Base-by-base conservation (phyloP, 495 filamentous ascomycete species). In the Xylaria acuta region DNA sequence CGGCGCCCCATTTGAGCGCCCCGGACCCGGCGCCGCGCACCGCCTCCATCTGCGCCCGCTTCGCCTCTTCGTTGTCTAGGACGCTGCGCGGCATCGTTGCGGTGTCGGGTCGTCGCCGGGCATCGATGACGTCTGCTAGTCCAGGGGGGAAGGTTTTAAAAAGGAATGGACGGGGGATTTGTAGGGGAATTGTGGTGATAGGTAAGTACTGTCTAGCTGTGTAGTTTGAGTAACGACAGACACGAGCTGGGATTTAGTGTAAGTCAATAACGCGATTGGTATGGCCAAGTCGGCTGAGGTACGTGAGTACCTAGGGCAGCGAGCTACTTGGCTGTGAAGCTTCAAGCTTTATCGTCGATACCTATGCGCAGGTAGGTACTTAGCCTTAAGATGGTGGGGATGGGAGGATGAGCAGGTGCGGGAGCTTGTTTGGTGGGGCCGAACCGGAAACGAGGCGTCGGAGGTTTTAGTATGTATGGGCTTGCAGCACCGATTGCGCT, bases 1-100 rank as follows among this genome's bases (percentile, higher is more conserved):
- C 87, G 38, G 86, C 75, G 36, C 92, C 92, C 89, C 89, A 93
- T 86, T 89, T 91, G 34, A 86, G 79, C 32, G 90, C 90, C 6
- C 91, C 91, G 49, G 80, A 73, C 8, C 85, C 76, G 18, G 88
- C 91, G 56, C 91, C 91, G 65, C 86, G 86, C 18, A 82, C 80
- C 41, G 89, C 91, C 75, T 89, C 88, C 85, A 87, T 89, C 20
- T 88, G 87, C 69, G 91, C 91, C 56, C 82, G 80, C 75, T 84
- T 84, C 16, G 86, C 82, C 73, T 93, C 91, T 7, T 84, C 84
- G 74, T 87, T 84, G n/a, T 84, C 86, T 59, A 74, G 69, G 45
- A 77, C 77, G 72, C 81, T 83, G 72, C 75, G 70, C 71, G 82
- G 73, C 72, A 78, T 60, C 22, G n/a, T 79, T 80, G 83, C 84